Evolutionary conservation across 345 rosid genomes (phyloP), one percentile per base, ranked within the genome.

Genomic region (Gossypium sturtianum): DNA sequence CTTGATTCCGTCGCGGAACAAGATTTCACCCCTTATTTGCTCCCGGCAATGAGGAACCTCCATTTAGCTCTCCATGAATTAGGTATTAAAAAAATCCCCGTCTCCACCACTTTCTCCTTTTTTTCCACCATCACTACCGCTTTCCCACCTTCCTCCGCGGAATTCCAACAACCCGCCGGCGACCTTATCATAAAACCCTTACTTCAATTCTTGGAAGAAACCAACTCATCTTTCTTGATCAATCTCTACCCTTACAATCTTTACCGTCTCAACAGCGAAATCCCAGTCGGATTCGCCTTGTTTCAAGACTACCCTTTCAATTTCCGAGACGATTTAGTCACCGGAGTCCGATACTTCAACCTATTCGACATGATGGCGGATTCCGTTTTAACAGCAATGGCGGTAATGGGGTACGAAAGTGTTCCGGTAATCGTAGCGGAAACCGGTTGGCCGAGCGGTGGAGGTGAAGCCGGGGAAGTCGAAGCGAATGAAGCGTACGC

Each of bases 351-450:
- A 72, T 94, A 94, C 80, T 77, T 87, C 72, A 94, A 94, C 72
- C 85, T 94, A 0, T 94, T 92, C 57, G 97, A 92, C 63, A 87
- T 94, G 93, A 94, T 94, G 98, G 91, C 86, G 3, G 98, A 92
- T 54, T 84, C 98, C 0, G 93, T 91, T 49, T 54, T 92, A 2
- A 82, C 86, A 1, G 85, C 97, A 1, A 84, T 94, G 88, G 93
- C 92, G 6, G 93, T 92, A 0, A 86, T 88, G 4, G 98, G 98
- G 1, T 88, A 91, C 62, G 90, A 87, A 92, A 89, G 82, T 63
- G 74, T 89, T 7, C 98, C 93, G 0, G 60, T 94, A n/a, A 20
- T 94, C 0, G 95, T 94, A 66, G 89, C 97, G 7, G 95, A 94
- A 80, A 94, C 97, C 0, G 98, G 98, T 1, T 94, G 98, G 97